Conservation (phyloP, 345 rosid species). For the Hevea brasiliensis region DNA sequence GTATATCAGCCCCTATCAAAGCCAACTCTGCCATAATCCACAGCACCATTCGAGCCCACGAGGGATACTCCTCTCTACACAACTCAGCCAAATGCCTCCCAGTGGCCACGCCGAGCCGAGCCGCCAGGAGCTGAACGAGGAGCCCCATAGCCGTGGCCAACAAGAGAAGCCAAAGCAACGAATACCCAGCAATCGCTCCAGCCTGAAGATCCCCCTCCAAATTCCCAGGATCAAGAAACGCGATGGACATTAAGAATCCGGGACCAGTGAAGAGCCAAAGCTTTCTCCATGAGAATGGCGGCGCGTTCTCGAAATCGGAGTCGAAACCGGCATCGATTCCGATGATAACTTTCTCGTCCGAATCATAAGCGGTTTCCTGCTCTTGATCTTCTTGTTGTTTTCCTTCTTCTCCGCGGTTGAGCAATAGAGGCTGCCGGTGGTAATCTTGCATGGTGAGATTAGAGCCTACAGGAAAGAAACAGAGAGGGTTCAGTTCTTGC, state of each 20-base stretch:
- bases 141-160: constrained; percentile 98
- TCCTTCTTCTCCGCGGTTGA: constrained; percentile 25
- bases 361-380: constrained; percentile 63
- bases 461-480: background rate
- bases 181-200: constrained; percentile 94
- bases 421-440: constrained; percentile 34
- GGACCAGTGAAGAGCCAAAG: constrained; percentile 95
- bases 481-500: background rate
- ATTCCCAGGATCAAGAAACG: constrained; percentile 93
- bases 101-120: constrained; percentile 89
- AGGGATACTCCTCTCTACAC: constrained; percentile 86
- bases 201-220: constrained; percentile 95
- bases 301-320: constrained; percentile 39
- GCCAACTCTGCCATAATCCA: constrained; percentile 97
- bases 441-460: constrained; percentile 1
- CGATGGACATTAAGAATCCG: constrained; percentile 91
- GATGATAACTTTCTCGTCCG: constrained; percentile 69
- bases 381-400: constrained; percentile 21
- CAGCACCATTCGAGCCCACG: constrained; percentile 69
- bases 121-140: constrained; percentile 79
- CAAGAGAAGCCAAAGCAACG: constrained; percentile 79
- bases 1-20: constrained; percentile 88
- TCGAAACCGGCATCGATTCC: constrained; percentile 42
- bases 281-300: constrained; percentile 90
- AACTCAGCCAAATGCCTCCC: constrained; percentile 92